phyloP scores from a whole-genome alignment of 495 filamentous ascomycete genomes.

The Pyrenopolyporus hunteri region DNA sequence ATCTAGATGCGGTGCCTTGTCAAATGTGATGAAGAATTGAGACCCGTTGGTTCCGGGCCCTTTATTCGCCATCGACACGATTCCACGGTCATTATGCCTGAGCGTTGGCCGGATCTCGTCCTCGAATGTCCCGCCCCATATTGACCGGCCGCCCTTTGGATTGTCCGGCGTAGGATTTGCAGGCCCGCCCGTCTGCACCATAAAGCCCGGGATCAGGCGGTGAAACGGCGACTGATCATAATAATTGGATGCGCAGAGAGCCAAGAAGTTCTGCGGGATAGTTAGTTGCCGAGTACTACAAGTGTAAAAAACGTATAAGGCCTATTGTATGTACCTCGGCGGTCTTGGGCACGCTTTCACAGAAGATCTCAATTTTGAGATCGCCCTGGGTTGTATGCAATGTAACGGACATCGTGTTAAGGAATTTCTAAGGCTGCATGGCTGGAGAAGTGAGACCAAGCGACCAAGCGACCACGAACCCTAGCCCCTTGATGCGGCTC shows the following conservation, averaged over 20 bases:
- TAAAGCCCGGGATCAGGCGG: conserved; percentile 87
- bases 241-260: conserved; percentile 86
- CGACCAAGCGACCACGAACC: background rate
- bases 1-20: conserved; percentile 87
- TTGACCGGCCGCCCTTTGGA: conserved; percentile 82
- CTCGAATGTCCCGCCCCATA: conserved; percentile 83
- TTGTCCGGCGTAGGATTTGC: conserved; percentile 62
- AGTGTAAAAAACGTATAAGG: background rate
- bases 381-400: conserved; percentile 89
- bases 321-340: conserved; percentile 67
- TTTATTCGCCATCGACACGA: conserved; percentile 94
- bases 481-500: background rate
- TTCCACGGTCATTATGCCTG: conserved; percentile 83
- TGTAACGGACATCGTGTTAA: conserved; percentile 64
- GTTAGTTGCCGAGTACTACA: background rate
- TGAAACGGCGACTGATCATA: conserved; percentile 92
- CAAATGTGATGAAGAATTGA: conserved; percentile 93
- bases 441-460: background rate
- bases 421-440: background rate
- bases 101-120: conserved; percentile 91
- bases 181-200: conserved; percentile 88
- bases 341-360: conserved; percentile 90
- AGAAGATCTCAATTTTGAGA: conserved; percentile 96
- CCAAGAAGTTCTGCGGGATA: conserved; percentile 84
- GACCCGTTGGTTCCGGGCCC: conserved; percentile 85